These are phyloP conservation scores for Verticillium klebahnii DNA, from an alignment of 2,329 filamentous ascomycete genomes.

Conservation along the genomic window DNA sequence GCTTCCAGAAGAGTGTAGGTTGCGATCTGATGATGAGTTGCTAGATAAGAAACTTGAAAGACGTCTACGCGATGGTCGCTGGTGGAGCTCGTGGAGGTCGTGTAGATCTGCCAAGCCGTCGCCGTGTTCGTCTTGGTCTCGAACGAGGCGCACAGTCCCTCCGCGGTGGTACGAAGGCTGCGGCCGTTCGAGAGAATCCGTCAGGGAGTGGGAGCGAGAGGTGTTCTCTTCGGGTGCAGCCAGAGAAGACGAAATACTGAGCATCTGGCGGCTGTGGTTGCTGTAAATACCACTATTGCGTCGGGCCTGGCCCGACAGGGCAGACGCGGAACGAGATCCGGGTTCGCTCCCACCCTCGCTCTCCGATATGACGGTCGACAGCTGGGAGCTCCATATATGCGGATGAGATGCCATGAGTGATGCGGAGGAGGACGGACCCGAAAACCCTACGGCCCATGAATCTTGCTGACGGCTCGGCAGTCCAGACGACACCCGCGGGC, in stretches of 20 bases:
- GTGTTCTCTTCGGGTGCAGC: conserved; percentile 36
- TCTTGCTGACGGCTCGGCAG: conserved; percentile 20
- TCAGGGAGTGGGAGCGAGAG: conserved; percentile 34
- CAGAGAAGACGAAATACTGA: conserved; percentile 54
- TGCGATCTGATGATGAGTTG: conserved; percentile 46
- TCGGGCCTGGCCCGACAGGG: conserved; percentile 35
- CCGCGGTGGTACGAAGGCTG: conserved; percentile 37
- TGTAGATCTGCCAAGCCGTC: conserved; percentile 60
- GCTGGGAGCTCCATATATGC: conserved; percentile 60
- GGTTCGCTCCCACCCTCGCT: conserved; percentile 49
- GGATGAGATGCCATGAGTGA: conserved; percentile 25
- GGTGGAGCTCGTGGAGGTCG: conserved; percentile 45
- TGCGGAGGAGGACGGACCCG: neutral
- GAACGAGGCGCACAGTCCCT: conserved; percentile 39
- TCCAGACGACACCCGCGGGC: conserved; percentile 24
- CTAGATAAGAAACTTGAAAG: conserved; percentile 47
- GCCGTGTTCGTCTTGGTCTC: conserved; percentile 59
- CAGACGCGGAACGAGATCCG: conserved; percentile 43
- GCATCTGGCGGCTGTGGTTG: conserved; percentile 48
- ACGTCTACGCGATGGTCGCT: conserved; percentile 48
- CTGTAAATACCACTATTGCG: conserved; percentile 46
- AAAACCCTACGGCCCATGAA: conserved; percentile 18
- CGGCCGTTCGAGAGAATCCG: conserved; percentile 46
- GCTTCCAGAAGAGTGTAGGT: conserved; percentile 47
- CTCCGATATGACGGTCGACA: conserved; percentile 61